A percentile compares a stretch with the other conserved stretches of the same genome.
phyloP scores from a whole-genome alignment of 2,329 filamentous ascomycete species.

The Botrytis paeoniae region DNA sequence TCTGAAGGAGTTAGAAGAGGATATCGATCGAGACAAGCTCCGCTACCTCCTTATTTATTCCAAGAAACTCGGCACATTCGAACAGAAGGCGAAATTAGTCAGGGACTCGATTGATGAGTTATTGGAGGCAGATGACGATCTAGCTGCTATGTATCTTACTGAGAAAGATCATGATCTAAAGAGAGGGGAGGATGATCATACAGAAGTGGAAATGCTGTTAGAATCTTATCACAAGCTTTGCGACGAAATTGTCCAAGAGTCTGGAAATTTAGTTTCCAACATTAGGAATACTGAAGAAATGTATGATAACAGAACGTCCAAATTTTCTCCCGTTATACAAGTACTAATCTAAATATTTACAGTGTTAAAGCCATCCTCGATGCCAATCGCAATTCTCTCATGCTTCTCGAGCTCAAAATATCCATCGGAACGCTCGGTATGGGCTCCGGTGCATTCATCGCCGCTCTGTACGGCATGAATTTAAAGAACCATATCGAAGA shows the following conservation, averaged over 20 bases:
- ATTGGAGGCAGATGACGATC: constrained; percentile 91
- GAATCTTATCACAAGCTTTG: constrained; percentile 98
- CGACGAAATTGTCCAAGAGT: constrained; percentile 95
- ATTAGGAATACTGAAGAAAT: constrained; percentile 99
- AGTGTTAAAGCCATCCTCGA: constrained; percentile 96
- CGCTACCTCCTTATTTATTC: constrained; percentile 88
- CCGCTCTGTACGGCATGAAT: constrained; percentile 99
- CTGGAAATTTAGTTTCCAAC: constrained; percentile 85
- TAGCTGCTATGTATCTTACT: constrained; percentile 91
- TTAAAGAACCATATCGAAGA: constrained; percentile 98
- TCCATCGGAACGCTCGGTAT: constrained; percentile 93
- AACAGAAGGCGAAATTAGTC: constrained; percentile 92
- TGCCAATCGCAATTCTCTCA: constrained; percentile 95
- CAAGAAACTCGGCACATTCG: constrained; percentile 93
- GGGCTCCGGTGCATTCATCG: constrained; percentile 89
- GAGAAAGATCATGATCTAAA: constrained; percentile 75
- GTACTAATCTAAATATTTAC: neutral
- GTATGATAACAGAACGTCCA: constrained; percentile 50
- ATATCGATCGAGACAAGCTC: constrained; percentile 93
- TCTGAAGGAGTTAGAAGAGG: constrained; percentile 86
- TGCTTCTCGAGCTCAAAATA: constrained; percentile 95
- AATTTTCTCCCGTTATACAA: neutral
- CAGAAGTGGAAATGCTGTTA: constrained; percentile 93
- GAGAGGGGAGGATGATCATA: constrained; percentile 80
- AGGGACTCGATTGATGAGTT: constrained; percentile 93